Base-by-base conservation (phyloP, 1,284 basidiomycete genomes). In the Apiotrichum porosum region DNA sequence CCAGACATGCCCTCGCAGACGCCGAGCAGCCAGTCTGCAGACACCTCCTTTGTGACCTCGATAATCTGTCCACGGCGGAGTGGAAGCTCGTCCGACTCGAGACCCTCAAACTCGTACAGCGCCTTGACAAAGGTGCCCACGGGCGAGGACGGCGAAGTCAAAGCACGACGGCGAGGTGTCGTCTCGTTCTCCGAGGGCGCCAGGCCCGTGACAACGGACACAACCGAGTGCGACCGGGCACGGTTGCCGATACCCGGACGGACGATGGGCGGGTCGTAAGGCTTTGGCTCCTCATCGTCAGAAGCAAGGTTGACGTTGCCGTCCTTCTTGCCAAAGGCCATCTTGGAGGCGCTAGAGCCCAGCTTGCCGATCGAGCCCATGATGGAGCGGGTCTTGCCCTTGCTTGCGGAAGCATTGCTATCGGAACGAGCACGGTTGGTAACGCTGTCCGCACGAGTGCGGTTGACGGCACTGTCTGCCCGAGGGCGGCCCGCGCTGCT, bases 1-100 rank as follows among this genome's bases (percentile, higher is more conserved):
- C 88, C 88, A 36, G 78, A 81, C 57, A 76, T 76, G 14, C 85
- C 85, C 23, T 83, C 64, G 13, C 44, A 58, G 66, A 86, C 82
- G 13, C 88, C 88, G 74, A 88, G 80, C 83, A 85, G 88, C 88
- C 88, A 92, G 47, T 82, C 86, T 49, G 85, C 84, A 30, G 86
- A 75, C 0, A 88, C 84, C 66, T 89, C 85, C 32, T 81, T 81
- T 21, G 86, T 62, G 17, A 90, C 83, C 17, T 78, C 68, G 48
- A 92, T 84, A 56, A 86, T 80, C 40, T 85, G 83, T 0, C 87
- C 88, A 8, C 77, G 73, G 47, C 73, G 78, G 72, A 91, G 84
- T 28, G 78, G 79, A 36, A 92, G 75, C 68, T 91, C 88, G 59
- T 90, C 88, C 1, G 50, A 49, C 4, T 80, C 76, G 8, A 80